Percentiles rank a stretch among this genome's conserved stretches.
Conservation (phyloP, 108 stramenopile species). For the Mayamaea pseudoterrestris region DNA sequence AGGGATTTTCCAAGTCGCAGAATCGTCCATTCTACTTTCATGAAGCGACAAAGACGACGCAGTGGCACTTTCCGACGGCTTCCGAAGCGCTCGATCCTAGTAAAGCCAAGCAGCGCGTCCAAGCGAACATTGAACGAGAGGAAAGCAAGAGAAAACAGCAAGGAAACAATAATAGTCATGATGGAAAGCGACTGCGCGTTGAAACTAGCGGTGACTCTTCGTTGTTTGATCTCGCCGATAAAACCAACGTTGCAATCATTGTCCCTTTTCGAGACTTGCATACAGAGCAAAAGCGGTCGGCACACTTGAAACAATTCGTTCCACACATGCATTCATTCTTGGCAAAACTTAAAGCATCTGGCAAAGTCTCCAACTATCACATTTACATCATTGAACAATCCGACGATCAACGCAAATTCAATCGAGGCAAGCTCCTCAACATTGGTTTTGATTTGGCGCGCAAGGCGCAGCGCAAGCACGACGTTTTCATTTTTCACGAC, state of each 20-base stretch:
- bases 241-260: conserved; percentile 81
- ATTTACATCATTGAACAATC: conserved; percentile 96
- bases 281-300: conserved; percentile 76
- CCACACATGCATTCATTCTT: conserved; percentile 90
- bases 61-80: conserved; percentile 87
- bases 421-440: conserved; percentile 99
- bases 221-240: conserved; percentile 16
- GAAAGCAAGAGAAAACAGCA: conserved; percentile 1
- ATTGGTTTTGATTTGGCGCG: conserved; percentile 91
- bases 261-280: conserved; percentile 95
- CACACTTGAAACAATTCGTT: conserved; percentile 77
- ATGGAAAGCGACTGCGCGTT: neutral
- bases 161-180: conserved; percentile 2
- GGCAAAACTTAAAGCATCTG: conserved; percentile 9
- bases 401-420: conserved; percentile 93
- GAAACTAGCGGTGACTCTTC: neutral
- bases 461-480: conserved; percentile 31
- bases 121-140: conserved; percentile 26
- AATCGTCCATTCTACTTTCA: conserved; percentile 68
- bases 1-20: conserved; percentile 53
- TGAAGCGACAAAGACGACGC: conserved; percentile 62
- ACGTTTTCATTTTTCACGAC: conserved; percentile 95
- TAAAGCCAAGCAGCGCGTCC: conserved; percentile 49
- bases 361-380: conserved; percentile 63
- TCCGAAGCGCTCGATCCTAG: conserved; percentile 62